Evolutionary conservation across 1,139 yeast species (phyloP), one percentile per base, ranked within the genome.

Genomic region (Scheffersomyces titani): DNA sequence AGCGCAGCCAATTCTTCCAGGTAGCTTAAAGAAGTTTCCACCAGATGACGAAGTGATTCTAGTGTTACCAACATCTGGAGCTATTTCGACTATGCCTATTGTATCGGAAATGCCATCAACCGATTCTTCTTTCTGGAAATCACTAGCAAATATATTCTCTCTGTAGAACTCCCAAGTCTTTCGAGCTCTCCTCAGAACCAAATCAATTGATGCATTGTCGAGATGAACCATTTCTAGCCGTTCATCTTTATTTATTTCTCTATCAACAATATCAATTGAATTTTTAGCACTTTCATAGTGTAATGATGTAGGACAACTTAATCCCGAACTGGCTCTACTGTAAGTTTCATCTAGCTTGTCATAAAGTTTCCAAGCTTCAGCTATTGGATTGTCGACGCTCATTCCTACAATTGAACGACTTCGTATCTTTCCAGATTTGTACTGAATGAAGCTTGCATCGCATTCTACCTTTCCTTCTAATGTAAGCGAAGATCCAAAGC

Each of bases 1-100:
- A 21, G 87, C 85, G 68, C 87, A 83, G 6, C 87, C 86, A 3
- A 82, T 70, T 55, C 88, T 62, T 0, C 86, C 85, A 0, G 82
- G 81, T 1, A 74, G 58, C 60, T 83, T 82, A 63, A 81, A 76
- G 58, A 80, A 73, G 58, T 81, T 80, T 0, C 88, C 88, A 2
- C 88, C 88, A 0, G 86, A 82, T 0, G 86, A 82, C 0, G 82
- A 66, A 0, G 76, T 80, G 1, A 77, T 55, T 0, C 65, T 63
- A 0, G 76, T 70, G 7, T 11, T 30, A 2, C 44, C 49, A n/a
- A 51, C 49, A 5, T 52, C 36, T 3, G 9, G 2, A 11, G 36
- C 44, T 22, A 57, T 60, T 53, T 67, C 64, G 1, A 72, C 60
- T 0, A 76, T 36, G 0, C 81, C 82, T 22, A 78, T 68, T 1